Evolutionary conservation across 1,284 basidiomycete genomes (phyloP), one percentile per base, ranked within the genome.

Genomic region (Rhodotorula sp.): DNA sequence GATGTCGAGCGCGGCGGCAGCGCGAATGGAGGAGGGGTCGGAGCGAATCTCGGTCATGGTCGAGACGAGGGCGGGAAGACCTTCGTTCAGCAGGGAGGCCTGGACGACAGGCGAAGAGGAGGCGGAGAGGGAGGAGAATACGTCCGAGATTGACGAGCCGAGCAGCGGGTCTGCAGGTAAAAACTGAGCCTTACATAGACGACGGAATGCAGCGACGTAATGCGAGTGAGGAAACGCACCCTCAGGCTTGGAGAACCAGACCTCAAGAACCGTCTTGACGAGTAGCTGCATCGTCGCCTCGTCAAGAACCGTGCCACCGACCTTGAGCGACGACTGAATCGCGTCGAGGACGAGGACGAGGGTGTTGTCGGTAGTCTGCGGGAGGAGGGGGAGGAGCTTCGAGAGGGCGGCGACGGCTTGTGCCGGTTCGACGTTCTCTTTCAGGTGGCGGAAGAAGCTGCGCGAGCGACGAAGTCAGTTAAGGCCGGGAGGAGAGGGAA

Each of bases 341-440:
- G 93, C 90, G 80, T 97, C 94, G 36, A 98, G 84, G 37, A 97
- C 88, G 17, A 98, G 86, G n/a, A 91, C 89, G 22, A 98, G 86
- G 0, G 94, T 93, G 78, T 97, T 93, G 73, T 94, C 92, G 1
- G 90, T 88, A 0, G 93, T 89, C 46, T 88, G 83, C 15, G 88
- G 83, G 36, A 97, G 82, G 80, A 98, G 90, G 0, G 94, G 92
- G 0, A 92, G 89, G 6, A 99, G 86, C 73, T 90, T 88, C 66
- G 88, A 87, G n/a, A 92, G 86, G 64, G 97, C 90, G 48, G 89
- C 86, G 13, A 87, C 85, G 0, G 91, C 90, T 71, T 90, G 87
- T 0, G 88, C 86, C 44, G 85, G 82, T 21, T 84, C 80, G 48
- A 94, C 80, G 10, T 85, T 84, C 0, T 86, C 84, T 15, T 80